Evolutionary conservation across 202 grass and related monocot species (phyloP).

Genomic region (Carex sylvatica): DNA sequence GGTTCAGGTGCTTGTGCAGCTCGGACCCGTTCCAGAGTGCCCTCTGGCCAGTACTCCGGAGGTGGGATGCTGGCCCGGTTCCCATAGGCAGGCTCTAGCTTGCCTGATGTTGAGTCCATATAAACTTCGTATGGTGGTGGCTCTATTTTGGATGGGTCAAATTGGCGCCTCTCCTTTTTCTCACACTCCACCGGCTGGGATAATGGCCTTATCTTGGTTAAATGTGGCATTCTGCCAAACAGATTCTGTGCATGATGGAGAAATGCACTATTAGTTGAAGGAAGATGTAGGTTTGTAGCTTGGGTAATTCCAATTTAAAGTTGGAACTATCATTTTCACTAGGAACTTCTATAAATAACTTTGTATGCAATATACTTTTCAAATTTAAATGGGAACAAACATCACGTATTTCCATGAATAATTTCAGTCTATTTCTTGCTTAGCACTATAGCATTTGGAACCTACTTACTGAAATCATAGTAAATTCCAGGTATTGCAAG

Average conservation of each 20-base stretch:
- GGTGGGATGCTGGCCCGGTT: conserved; percentile 76
- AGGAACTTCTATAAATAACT: background rate
- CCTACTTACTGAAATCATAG: background rate
- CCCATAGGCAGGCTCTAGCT: conserved; percentile 79
- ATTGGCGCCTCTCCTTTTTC: conserved; percentile 50
- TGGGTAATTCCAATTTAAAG: background rate
- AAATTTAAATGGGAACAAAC: background rate
- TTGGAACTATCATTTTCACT: background rate
- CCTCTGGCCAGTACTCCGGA: conserved; percentile 87
- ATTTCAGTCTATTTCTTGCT: background rate
- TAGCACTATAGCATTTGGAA: background rate
- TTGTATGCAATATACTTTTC: background rate
- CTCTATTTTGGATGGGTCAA: conserved; percentile 73
- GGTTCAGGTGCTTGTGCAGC: conserved; percentile 81
- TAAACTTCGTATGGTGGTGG: conserved; percentile 75
- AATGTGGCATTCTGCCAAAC: background rate
- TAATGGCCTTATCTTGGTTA: conserved; percentile 15
- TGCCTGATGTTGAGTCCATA: conserved; percentile 73
- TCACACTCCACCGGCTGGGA: conserved; percentile 33
- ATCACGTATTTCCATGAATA: background rate
- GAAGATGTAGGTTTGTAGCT: background rate
- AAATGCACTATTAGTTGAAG: background rate
- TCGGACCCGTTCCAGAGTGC: conserved; percentile 52
- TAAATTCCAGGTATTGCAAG: background rate
- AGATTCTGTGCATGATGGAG: conserved; percentile 4